phyloP scores from a whole-genome alignment of 2,329 filamentous ascomycete genomes.

The Metarhizium anisopliae region DNA sequence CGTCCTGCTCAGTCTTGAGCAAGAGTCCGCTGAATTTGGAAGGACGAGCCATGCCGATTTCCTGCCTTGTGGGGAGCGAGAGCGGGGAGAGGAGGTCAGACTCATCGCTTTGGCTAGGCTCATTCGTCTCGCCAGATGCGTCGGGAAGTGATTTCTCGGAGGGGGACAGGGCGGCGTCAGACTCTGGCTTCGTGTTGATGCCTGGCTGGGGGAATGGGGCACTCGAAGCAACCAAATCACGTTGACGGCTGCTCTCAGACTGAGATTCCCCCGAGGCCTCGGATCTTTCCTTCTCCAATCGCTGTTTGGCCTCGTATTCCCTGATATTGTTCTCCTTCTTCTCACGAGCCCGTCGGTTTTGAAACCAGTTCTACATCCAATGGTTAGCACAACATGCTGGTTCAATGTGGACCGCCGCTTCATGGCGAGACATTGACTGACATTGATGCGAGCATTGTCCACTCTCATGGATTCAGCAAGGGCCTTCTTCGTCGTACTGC shows the following conservation, averaged over 20 bases:
- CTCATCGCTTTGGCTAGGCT: constrained; percentile 16
- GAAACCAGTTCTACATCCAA: constrained; percentile 55
- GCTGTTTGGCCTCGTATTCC: constrained; percentile 30
- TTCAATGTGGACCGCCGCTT: background rate
- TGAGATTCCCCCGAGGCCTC: constrained; percentile 16
- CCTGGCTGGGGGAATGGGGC: constrained; percentile 28
- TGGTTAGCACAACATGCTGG: constrained; percentile 18
- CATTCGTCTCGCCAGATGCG: constrained; percentile 16
- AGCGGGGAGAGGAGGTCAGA: constrained; percentile 13
- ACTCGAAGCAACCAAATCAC: constrained; percentile 30
- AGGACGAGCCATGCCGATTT: background rate
- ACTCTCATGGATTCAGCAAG: constrained; percentile 53
- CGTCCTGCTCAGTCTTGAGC: constrained; percentile 2
- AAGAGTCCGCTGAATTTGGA: background rate
- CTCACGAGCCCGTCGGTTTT: constrained; percentile 55
- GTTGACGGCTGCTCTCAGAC: constrained; percentile 19
- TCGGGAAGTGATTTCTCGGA: constrained; percentile 11
- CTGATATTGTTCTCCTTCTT: constrained; percentile 52
- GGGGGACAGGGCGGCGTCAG: constrained; percentile 10
- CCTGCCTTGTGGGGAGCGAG: constrained; percentile 1
- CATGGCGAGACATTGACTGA: constrained; percentile 22
- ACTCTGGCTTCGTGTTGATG: constrained; percentile 6
- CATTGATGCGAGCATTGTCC: constrained; percentile 56
- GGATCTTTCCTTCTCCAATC: constrained; percentile 24
- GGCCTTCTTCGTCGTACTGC: constrained; percentile 50